These are phyloP conservation scores for Leucogyrophana mollusca DNA, from an alignment of 768 basidiomycete genomes.

Conservation along the genomic window DNA sequence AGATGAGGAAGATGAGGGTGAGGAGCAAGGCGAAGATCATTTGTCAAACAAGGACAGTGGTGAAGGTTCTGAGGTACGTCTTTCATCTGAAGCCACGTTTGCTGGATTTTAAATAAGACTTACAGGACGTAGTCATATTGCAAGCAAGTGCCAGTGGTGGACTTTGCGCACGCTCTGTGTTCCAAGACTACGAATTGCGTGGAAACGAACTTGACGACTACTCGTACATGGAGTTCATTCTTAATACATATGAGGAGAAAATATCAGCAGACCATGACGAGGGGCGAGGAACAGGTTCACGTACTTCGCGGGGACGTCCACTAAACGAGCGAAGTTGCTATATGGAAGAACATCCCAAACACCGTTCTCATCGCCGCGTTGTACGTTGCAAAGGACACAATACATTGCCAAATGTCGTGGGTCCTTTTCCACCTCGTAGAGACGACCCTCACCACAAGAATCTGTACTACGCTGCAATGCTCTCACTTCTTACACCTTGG, in stretches of 20 bases:
- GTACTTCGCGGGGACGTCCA: slow-evolving; percentile 11
- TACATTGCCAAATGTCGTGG: slow-evolving; percentile 35
- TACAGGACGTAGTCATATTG: not conserved
- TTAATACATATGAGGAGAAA: slow-evolving; percentile 3
- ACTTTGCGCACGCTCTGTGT: no score
- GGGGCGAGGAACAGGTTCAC: no score
- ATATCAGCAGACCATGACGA: no score
- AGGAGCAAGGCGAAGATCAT: no score
- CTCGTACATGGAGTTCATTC: slow-evolving; percentile 3
- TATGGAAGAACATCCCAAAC: slow-evolving; percentile 8
- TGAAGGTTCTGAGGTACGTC: not conserved
- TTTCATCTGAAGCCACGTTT: not conserved
- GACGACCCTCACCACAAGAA: slow-evolving; percentile 19
- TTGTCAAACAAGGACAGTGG: not conserved
- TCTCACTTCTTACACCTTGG: slow-evolving; percentile 39
- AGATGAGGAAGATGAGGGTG: no score
- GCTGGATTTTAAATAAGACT: not conserved
- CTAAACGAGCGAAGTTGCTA: slow-evolving; percentile 19
- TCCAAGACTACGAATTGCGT: not conserved
- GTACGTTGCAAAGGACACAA: slow-evolving; percentile 26
- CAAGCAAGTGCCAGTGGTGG: no score
- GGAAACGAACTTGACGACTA: not conserved
- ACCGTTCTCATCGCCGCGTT: slow-evolving; percentile 12
- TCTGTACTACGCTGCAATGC: slow-evolving; percentile 36
- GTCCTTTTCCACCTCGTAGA: slow-evolving; percentile 29